Conservation (phyloP, 2,329 filamentous ascomycete genomes). For the Chaetomium globosum region DNA sequence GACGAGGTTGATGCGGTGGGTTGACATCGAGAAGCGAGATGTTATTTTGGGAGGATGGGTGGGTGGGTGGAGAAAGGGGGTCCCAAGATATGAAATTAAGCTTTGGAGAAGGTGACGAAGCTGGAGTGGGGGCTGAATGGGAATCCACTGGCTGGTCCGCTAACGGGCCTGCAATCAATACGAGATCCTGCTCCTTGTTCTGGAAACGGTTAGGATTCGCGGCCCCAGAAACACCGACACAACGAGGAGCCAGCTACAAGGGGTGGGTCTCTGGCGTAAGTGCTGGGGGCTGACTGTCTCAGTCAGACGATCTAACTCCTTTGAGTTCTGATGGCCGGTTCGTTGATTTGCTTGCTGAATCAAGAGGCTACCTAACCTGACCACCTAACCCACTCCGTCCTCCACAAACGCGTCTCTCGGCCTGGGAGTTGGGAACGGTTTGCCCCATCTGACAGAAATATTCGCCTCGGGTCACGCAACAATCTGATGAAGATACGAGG, state of each 20-base stretch:
- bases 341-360: too few relatives aligned
- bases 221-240: not conserved
- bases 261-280: not conserved
- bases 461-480: too few relatives aligned
- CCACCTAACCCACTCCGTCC: not conserved
- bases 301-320: not conserved
- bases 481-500: not conserved
- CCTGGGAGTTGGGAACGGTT: too few relatives aligned
- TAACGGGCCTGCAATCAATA: not conserved
- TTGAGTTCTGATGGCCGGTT: not conserved
- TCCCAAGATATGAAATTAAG: not conserved
- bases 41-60: not conserved
- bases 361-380: too few relatives aligned
- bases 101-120: not conserved
- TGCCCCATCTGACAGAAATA: too few relatives aligned
- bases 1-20: slow-evolving; percentile 8
- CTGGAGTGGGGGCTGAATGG: not conserved
- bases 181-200: not conserved
- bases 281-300: not conserved
- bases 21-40: not conserved
- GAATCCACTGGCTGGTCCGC: not conserved
- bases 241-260: not conserved
- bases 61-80: not conserved
- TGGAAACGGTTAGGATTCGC: not conserved
- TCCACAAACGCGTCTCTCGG: not conserved